Conservation (phyloP, 306 rosid species). For the Mimosa pudica region DNA sequence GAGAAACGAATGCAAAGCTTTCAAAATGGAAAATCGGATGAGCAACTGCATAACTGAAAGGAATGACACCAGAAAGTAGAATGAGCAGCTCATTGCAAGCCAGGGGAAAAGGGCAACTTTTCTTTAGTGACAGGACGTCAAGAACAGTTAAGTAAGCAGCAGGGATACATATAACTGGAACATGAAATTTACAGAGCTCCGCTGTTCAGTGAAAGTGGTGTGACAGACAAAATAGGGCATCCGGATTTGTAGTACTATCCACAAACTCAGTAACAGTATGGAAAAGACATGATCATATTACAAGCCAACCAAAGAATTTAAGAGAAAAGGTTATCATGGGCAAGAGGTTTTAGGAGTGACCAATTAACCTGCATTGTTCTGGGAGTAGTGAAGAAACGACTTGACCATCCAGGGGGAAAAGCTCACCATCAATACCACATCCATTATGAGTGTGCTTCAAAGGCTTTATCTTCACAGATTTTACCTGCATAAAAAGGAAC, state of each 20-base stretch:
- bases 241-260: constrained; percentile 24
- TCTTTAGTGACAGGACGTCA: constrained; percentile 26
- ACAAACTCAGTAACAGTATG: constrained; percentile 2
- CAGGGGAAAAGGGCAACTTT: constrained; percentile 30
- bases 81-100: constrained; percentile 33
- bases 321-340: constrained; percentile 51
- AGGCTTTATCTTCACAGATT: constrained; percentile 82
- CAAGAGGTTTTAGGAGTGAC: constrained; percentile 56
- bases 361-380: constrained; percentile 97
- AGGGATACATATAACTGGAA: constrained; percentile 44
- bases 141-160: constrained; percentile 32
- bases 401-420: constrained; percentile 85
- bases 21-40: constrained; percentile 27
- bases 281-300: constrained; percentile 40
- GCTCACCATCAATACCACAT: constrained; percentile 99
- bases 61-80: constrained; percentile 36
- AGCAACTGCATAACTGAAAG: constrained; percentile 27
- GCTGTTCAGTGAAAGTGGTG: constrained; percentile 45
- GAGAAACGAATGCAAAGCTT: constrained; percentile 28
- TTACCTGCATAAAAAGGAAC: constrained; percentile 63
- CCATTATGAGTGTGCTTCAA: constrained; percentile 89
- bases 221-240: constrained; percentile 38
- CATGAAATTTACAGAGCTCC: constrained; percentile 54
- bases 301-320: constrained; percentile 52
- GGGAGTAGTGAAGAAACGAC: constrained; percentile 86